A percentile compares a stretch with the other conserved stretches of the same genome.
phyloP scores from a whole-genome alignment of 495 filamentous ascomycete species.

The Cercophora sp. region DNA sequence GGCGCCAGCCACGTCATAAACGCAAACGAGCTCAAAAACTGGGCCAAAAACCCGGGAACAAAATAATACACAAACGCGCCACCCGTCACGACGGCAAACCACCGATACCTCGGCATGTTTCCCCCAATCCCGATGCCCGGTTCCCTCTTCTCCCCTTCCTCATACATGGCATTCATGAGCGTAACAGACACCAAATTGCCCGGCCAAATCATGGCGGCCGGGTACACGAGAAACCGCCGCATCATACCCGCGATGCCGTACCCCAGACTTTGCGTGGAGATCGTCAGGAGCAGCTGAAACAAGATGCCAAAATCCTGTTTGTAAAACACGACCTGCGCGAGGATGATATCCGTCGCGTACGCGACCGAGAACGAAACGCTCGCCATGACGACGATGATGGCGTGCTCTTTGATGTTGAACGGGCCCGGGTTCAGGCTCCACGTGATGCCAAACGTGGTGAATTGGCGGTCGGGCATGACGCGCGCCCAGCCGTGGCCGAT shows the following conservation, averaged over 20 bases:
- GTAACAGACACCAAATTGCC: conserved; percentile 59
- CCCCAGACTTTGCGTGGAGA: conserved; percentile 70
- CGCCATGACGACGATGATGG: conserved; percentile 73
- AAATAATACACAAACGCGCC: conserved; percentile 57
- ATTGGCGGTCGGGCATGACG: conserved; percentile 47
- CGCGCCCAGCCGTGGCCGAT: conserved; percentile 55
- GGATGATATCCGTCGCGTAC: conserved; percentile 65
- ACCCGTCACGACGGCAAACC: conserved; percentile 52
- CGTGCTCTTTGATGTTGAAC: conserved; percentile 80
- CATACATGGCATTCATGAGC: conserved; percentile 69
- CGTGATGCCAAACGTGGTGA: conserved; percentile 51
- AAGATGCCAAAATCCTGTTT: conserved; percentile 61
- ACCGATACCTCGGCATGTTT: conserved; percentile 54
- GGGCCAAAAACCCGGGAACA: conserved; percentile 56
- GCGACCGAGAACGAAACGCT: conserved; percentile 57
- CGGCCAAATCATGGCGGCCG: conserved; percentile 75
- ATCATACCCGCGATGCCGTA: conserved; percentile 71
- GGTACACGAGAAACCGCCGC: conserved; percentile 49
- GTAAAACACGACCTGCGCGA: conserved; percentile 64
- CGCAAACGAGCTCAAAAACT: conserved; percentile 56
- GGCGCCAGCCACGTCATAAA: conserved; percentile 60
- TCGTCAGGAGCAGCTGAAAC: conserved; percentile 63
- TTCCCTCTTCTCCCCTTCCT: conserved; percentile 45
- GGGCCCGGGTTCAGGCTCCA: conserved; percentile 65
- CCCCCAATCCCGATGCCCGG: conserved; percentile 50